Conservation (phyloP, 768 basidiomycete genomes). For the Mycena rosella region DNA sequence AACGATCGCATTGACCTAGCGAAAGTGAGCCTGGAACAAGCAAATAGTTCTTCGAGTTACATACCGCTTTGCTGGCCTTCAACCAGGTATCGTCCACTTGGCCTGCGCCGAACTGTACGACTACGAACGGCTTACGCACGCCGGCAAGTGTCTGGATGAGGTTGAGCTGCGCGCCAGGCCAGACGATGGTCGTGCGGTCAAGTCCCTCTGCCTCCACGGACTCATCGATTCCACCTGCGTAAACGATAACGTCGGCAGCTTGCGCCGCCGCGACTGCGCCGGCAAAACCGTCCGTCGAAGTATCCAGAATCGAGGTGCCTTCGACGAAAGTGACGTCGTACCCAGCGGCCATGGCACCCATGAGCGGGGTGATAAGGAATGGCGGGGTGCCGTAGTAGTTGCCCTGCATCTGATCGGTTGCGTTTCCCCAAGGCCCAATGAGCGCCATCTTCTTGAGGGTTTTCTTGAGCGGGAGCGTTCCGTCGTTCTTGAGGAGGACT, state of each 20-base stretch:
- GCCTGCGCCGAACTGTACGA: conserved; percentile 69
- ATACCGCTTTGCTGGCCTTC: conserved; percentile 57
- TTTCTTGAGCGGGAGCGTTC: conserved; percentile 64
- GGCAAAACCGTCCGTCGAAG: conserved; percentile 59
- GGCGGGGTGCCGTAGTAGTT: conserved; percentile 68
- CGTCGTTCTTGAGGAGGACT: conserved; percentile 75
- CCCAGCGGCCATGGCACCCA: conserved; percentile 61
- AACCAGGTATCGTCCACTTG: conserved; percentile 65
- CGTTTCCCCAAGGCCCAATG: conserved; percentile 71
- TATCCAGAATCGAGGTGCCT: conserved; percentile 56
- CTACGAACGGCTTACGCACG: conserved; percentile 65
- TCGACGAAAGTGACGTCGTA: conserved; percentile 57
- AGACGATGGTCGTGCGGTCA: conserved; percentile 64
- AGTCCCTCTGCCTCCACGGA: conserved; percentile 61
- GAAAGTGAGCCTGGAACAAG: conserved; percentile 1
- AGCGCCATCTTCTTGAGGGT: conserved; percentile 65
- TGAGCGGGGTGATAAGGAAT: conserved; percentile 65
- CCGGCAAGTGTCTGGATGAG: conserved; percentile 59
- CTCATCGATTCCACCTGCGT: conserved; percentile 67
- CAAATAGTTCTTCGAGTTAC: not conserved
- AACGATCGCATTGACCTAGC: conserved; percentile 63
- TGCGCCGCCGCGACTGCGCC: conserved; percentile 63
- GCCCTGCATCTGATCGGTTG: conserved; percentile 68
- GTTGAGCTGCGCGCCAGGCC: conserved; percentile 69
- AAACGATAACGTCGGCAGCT: conserved; percentile 64